phyloP scores from a whole-genome alignment of 129 eudicot genomes.

The Scalesia atractyloides region DNA sequence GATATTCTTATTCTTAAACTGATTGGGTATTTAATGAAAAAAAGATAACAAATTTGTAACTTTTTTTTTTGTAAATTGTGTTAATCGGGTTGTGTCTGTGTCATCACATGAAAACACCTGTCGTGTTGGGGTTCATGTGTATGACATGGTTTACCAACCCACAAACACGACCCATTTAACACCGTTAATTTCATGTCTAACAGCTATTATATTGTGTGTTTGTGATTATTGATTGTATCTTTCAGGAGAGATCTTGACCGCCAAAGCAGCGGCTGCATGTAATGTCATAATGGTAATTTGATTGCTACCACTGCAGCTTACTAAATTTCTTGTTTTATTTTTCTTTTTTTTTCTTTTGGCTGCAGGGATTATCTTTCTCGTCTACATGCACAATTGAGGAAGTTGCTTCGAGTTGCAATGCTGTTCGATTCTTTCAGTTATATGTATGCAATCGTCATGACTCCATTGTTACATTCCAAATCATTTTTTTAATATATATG shows the following conservation, averaged over 20 bases:
- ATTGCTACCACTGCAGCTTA: background rate
- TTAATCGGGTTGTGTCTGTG: too few species aligned
- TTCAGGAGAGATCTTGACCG: slow-evolving; percentile 58
- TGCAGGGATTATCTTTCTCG: slow-evolving; percentile 64
- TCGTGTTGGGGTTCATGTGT: background rate
- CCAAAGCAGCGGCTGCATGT: slow-evolving; percentile 85
- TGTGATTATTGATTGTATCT: background rate
- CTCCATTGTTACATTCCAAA: slow-evolving; percentile 6
- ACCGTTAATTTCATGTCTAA: too few species aligned
- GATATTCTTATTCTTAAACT: background rate
- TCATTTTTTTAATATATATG: background rate
- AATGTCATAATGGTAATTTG: slow-evolving; percentile 66
- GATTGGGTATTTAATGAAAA: background rate
- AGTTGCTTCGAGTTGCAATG: slow-evolving; percentile 84
- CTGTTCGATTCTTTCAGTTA: slow-evolving; percentile 77
- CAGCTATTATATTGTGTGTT: background rate
- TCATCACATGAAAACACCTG: too few species aligned
- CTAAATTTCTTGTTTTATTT: background rate
- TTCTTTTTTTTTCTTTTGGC: too few species aligned
- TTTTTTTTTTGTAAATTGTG: too few species aligned
- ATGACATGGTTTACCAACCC: background rate
- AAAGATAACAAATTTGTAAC: too few species aligned
- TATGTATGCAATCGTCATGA: slow-evolving; percentile 49
- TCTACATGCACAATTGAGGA: slow-evolving; percentile 85
- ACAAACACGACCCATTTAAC: background rate